A percentile compares a stretch with the other conserved stretches of the same genome.
Evolutionary conservation across 2,329 filamentous ascomycete genomes (phyloP).

Genomic region (Alternaria gaisen): DNA sequence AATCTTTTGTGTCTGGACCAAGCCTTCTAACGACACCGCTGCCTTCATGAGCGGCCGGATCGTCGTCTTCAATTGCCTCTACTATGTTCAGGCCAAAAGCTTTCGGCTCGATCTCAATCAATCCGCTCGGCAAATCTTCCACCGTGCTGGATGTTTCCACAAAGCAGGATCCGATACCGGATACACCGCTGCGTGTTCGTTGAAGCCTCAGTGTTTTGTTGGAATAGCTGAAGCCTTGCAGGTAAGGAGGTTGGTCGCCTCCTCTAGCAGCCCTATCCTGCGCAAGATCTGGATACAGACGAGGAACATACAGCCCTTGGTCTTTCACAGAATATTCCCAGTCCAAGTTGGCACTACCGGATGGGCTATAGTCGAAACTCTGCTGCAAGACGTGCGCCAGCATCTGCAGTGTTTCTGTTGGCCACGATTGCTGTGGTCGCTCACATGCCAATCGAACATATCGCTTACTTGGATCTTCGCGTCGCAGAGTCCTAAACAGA

Average conservation of each 20-base stretch:
- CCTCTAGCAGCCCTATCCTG: background rate
- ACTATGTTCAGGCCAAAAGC: constrained; percentile 4
- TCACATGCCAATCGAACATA: constrained; percentile 2
- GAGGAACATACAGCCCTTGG: background rate
- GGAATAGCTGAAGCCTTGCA: background rate
- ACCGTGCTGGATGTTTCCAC: background rate
- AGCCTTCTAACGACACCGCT: background rate
- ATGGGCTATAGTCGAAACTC: background rate
- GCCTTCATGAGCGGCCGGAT: background rate
- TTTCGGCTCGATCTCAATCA: constrained; percentile 2
- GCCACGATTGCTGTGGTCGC: background rate
- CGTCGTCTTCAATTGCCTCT: background rate
- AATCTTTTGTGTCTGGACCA: background rate
- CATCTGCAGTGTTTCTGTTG: background rate
- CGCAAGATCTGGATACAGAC: background rate
- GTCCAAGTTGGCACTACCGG: background rate
- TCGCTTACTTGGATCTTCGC: constrained; percentile 3
- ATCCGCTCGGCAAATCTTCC: background rate
- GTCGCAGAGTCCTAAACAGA: constrained; percentile 5
- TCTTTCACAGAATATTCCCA: constrained; percentile 2
- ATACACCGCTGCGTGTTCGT: background rate
- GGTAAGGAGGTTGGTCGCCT: constrained; percentile 3
- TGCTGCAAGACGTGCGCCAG: background rate
- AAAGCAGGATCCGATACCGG: background rate
- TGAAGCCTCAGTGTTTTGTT: background rate